phyloP scores from a whole-genome alignment of 805 yeast genomes.

The Maudiozyma turicensis region DNA sequence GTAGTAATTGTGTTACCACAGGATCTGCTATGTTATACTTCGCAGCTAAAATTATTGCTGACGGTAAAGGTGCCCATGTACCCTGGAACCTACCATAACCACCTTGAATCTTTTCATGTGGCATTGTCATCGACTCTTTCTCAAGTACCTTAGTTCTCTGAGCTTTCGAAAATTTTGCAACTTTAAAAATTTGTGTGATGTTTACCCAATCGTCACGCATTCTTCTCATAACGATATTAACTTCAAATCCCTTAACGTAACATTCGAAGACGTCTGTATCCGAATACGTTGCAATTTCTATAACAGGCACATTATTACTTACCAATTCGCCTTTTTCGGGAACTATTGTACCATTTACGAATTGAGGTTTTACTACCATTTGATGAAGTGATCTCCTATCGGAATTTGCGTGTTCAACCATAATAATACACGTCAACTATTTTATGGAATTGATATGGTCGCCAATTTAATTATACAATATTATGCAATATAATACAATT shows the following conservation, averaged over 20 bases:
- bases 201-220: slow-evolving; percentile 90
- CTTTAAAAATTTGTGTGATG: slow-evolving; percentile 72
- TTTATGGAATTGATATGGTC: too few relatives aligned
- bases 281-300: slow-evolving; percentile 38
- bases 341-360: not conserved
- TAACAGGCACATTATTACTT: slow-evolving; percentile 10
- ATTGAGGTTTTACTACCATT: not conserved
- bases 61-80: slow-evolving; percentile 69
- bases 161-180: slow-evolving; percentile 70
- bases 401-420: not conserved
- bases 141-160: slow-evolving; percentile 69
- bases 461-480: too few relatives aligned
- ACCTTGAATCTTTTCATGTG: slow-evolving; percentile 75
- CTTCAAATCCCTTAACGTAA: slow-evolving; percentile 43
- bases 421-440: not conserved
- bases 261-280: slow-evolving; percentile 51
- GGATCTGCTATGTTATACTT: slow-evolving; percentile 42
- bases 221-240: slow-evolving; percentile 61
- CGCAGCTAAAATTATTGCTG: slow-evolving; percentile 50
- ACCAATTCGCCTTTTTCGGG: not conserved
- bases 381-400: not conserved
- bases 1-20: slow-evolving; percentile 41
- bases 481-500: too few relatives aligned
- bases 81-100: slow-evolving; percentile 83
- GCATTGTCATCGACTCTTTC: slow-evolving; percentile 58